Percentiles rank a stretch among this genome's conserved stretches.
Conservation (phyloP, 805 yeast species). For the Metschnikowia arizonensis region DNA sequence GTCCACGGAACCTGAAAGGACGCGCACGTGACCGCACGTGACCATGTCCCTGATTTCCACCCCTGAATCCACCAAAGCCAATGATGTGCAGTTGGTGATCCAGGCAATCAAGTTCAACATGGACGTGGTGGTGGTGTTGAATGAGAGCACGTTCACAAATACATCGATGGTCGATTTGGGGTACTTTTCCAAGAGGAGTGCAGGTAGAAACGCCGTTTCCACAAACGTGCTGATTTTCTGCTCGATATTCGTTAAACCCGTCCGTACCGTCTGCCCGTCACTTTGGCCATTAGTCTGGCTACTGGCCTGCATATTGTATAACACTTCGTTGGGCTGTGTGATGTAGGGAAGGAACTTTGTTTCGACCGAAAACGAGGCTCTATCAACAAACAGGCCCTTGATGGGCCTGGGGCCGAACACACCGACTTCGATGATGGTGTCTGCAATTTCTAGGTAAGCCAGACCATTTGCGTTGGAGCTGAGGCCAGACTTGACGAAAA, state of each 20-base stretch:
- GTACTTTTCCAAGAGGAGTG: conserved; percentile 62
- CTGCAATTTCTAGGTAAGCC: conserved; percentile 66
- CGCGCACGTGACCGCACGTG: conserved; percentile 51
- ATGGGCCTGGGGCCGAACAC: conserved; percentile 90
- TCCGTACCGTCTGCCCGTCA: conserved; percentile 25
- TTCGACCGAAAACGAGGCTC: conserved; percentile 63
- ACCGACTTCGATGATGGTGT: conserved; percentile 59
- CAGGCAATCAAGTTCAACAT: conserved; percentile 44
- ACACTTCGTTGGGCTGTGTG: conserved; percentile 34
- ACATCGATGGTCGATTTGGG: conserved; percentile 89
- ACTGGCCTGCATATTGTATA: conserved; percentile 19
- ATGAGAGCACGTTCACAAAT: conserved; percentile 62
- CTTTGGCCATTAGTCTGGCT: conserved; percentile 10
- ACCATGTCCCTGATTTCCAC: conserved; percentile 77
- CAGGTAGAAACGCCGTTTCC: conserved; percentile 48
- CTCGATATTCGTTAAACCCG: conserved; percentile 37
- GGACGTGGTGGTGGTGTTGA: conserved; percentile 23
- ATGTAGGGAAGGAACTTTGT: conserved; percentile 51
- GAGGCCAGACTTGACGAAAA: conserved; percentile 61
- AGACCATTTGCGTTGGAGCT: conserved; percentile 78
- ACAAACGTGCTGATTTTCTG: conserved; percentile 50
- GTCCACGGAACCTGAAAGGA: conserved; percentile 9
- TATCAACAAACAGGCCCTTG: conserved; percentile 63
- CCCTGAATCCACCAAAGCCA: conserved; percentile 82
- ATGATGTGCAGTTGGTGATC: conserved; percentile 57